These are phyloP conservation scores for Kuraishia cidri DNA, from an alignment of 805 yeast species.

Conservation along the genomic window DNA sequence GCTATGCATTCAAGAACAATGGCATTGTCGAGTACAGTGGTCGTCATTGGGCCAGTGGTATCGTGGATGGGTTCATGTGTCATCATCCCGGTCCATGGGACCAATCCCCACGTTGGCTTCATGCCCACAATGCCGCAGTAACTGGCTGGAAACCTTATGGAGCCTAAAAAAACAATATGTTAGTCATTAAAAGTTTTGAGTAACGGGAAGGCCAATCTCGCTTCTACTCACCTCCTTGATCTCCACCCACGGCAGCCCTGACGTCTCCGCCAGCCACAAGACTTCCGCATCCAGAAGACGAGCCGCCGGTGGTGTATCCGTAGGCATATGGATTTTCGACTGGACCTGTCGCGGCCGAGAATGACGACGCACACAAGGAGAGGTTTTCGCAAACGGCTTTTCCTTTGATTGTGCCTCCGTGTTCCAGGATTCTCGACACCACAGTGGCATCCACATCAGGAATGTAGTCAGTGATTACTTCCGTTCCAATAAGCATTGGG, in stretches of 20 bases:
- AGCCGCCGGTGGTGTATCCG: constrained; percentile 29
- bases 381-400: background rate
- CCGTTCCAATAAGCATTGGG: background rate
- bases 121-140: constrained; percentile 25
- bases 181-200: too few relatives aligned
- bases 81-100: constrained; percentile 26
- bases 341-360: constrained; percentile 29
- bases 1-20: constrained; percentile 21
- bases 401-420: background rate
- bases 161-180: too few relatives aligned
- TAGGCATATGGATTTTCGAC: constrained; percentile 32
- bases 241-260: background rate
- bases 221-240: constrained; percentile 23
- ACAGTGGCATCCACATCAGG: background rate
- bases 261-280: background rate
- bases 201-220: too few relatives aligned
- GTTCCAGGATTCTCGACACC: background rate
- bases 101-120: constrained; percentile 39
- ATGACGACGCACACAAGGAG: constrained; percentile 2
- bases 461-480: too few relatives aligned
- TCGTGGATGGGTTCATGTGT: constrained; percentile 23
- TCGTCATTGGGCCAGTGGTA: constrained; percentile 29
- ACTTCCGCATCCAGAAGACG: constrained; percentile 43
- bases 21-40: constrained; percentile 23
- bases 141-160: constrained; percentile 37